Conservation (phyloP, 148 eudicot species). For the Bassia scoparia region DNA sequence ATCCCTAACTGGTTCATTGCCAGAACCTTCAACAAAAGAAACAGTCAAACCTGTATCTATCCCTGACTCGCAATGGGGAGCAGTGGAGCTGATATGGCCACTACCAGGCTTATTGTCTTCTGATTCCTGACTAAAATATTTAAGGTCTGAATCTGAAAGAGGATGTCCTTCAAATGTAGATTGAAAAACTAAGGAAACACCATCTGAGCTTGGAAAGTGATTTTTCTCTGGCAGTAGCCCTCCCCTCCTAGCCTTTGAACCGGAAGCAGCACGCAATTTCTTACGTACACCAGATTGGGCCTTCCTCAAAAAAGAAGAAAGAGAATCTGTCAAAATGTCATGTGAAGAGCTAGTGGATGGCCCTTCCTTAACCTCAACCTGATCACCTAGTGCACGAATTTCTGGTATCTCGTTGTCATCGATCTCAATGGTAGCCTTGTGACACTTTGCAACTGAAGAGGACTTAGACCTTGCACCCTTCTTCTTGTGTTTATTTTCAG, state of each 20-base stretch:
- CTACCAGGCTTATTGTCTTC: slow-evolving; percentile 19
- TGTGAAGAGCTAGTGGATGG: slow-evolving; percentile 25
- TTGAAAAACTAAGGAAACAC: slow-evolving; percentile 22
- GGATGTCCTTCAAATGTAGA: slow-evolving; percentile 10
- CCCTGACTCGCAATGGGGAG: slow-evolving; percentile 12
- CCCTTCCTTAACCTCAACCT: slow-evolving; percentile 28
- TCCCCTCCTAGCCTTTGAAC: slow-evolving; percentile 35
- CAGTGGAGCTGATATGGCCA: slow-evolving; percentile 13
- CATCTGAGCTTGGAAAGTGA: slow-evolving; percentile 26
- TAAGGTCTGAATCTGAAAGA: slow-evolving; percentile 17
- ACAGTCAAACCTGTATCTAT: slow-evolving; percentile 24
- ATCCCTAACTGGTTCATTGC: slow-evolving; percentile 9
- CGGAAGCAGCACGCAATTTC: slow-evolving; percentile 39
- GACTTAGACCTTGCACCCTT: slow-evolving; percentile 33
- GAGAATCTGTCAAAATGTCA: slow-evolving; percentile 52
- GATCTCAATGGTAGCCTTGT: slow-evolving; percentile 6
- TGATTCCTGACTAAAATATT: slow-evolving; percentile 24
- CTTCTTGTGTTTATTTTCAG: slow-evolving; percentile 23
- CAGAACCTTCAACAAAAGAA: slow-evolving; percentile 11
- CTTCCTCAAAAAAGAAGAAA: slow-evolving; percentile 61
- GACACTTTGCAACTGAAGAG: slow-evolving; percentile 25
- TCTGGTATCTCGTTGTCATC: slow-evolving; percentile 26
- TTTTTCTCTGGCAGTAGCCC: slow-evolving; percentile 27
- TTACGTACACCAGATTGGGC: slow-evolving; percentile 48
- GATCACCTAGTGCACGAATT: slow-evolving; percentile 23